These are phyloP conservation scores for Ceratocystis harringtonii DNA, from an alignment of 2,329 filamentous ascomycete genomes.

Conservation along the genomic window DNA sequence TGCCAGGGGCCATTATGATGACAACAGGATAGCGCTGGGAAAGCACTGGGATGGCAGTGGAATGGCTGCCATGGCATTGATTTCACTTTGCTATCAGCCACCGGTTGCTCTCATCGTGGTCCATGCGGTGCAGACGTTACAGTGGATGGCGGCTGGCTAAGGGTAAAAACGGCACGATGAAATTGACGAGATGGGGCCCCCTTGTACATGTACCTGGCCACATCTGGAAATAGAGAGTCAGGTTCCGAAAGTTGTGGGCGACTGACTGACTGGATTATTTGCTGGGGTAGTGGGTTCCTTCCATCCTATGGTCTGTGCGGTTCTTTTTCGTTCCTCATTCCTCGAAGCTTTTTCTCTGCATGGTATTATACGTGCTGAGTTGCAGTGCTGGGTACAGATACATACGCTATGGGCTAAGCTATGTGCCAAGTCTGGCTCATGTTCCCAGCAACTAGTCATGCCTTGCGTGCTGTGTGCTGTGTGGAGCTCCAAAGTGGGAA, in stretches of 20 bases:
- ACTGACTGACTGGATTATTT: neutral
- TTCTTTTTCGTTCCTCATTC: neutral
- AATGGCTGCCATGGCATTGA: no score
- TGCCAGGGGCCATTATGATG: no score
- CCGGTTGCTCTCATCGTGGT: no score
- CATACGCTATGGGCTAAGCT: neutral
- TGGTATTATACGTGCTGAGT: neutral
- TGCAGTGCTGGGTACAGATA: neutral
- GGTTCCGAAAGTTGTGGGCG: constrained; percentile 18
- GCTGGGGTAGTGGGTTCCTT: constrained; percentile 1
- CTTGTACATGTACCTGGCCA: no score
- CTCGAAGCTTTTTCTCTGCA: neutral
- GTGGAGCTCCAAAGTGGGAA: constrained; percentile 1
- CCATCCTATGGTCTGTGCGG: constrained; percentile 2
- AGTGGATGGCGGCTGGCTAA: no score
- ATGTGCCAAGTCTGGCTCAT: neutral
- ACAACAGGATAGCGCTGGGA: no score
- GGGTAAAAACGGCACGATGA: no score
- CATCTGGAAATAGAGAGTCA: no score
- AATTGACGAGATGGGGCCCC: no score
- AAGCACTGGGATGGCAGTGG: no score
- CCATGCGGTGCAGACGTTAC: no score
- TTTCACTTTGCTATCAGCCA: no score
- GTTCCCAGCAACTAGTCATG: neutral
- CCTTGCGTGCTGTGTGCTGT: neutral